A percentile compares a stretch with the other conserved stretches of the same genome.
Evolutionary conservation across 1,284 basidiomycete genomes (phyloP).

Genomic region (Ustilago curta): DNA sequence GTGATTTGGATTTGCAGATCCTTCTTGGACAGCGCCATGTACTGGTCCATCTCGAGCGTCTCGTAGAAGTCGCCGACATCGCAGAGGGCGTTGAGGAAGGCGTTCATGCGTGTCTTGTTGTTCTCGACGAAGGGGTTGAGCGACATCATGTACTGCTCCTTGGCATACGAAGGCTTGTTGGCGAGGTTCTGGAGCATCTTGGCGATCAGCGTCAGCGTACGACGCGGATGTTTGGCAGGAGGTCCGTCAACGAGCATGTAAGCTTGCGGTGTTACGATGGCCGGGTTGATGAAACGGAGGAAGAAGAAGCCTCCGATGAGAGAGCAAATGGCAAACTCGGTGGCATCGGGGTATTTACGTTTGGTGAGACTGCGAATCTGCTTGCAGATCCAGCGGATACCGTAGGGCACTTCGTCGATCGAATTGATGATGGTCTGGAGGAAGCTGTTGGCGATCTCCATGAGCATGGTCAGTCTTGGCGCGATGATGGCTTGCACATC

Average conservation of each 20-base stretch:
- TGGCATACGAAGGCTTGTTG: conserved; percentile 97
- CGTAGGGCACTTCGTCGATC: conserved; percentile 96
- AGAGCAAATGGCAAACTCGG: conserved; percentile 96
- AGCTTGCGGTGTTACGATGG: conserved; percentile 99
- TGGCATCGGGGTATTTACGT: conserved; percentile 97
- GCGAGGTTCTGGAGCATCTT: conserved; percentile 99
- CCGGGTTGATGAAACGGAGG: conserved; percentile 98
- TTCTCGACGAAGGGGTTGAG: conserved; percentile 98
- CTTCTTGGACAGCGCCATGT: conserved; percentile 99
- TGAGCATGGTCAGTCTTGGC: conserved; percentile 93
- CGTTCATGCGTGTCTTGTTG: conserved; percentile 96
- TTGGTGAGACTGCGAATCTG: conserved; percentile 96
- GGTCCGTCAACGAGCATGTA: conserved; percentile 99
- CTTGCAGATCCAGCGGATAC: conserved; percentile 99
- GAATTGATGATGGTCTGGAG: conserved; percentile 97
- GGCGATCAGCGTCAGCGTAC: conserved; percentile 95
- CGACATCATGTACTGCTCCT: conserved; percentile 98
- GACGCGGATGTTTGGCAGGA: conserved; percentile 94
- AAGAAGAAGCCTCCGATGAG: conserved; percentile 99
- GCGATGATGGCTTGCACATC: conserved; percentile 98
- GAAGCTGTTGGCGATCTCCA: conserved; percentile 99
- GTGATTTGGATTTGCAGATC: conserved; percentile 98
- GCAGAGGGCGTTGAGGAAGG: conserved; percentile 94
- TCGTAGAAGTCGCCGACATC: conserved; percentile 99
- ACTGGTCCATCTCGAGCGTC: conserved; percentile 99